phyloP scores from a whole-genome alignment of 2,329 filamentous ascomycete genomes.

The Alternaria brassicicola region DNA sequence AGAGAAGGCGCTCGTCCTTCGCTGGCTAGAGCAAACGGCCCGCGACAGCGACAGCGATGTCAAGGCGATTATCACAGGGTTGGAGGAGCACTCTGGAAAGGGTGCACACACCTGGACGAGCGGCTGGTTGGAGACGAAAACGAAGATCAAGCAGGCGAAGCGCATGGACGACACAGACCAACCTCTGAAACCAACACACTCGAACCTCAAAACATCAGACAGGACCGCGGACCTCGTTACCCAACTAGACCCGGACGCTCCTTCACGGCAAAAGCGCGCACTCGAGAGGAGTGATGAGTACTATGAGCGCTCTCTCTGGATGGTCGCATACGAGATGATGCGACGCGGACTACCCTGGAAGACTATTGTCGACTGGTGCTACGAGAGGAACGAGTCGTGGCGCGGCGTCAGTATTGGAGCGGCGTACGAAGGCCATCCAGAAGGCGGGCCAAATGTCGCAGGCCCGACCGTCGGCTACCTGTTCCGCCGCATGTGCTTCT shows the following conservation, averaged over 20 bases:
- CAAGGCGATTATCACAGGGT: constrained; percentile 73
- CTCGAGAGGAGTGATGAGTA: constrained; percentile 84
- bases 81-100: constrained; percentile 74
- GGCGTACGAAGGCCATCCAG: constrained; percentile 58
- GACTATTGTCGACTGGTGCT: constrained; percentile 83
- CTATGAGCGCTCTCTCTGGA: constrained; percentile 89
- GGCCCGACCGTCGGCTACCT: constrained; percentile 56
- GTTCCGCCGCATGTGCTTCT: constrained; percentile 80
- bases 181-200: constrained; percentile 48
- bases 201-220: constrained; percentile 52
- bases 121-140: constrained; percentile 91
- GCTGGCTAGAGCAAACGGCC: constrained; percentile 84
- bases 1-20: constrained; percentile 79
- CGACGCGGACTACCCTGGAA: constrained; percentile 77
- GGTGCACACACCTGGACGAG: constrained; percentile 70
- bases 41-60: constrained; percentile 71
- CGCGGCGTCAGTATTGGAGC: constrained; percentile 82
- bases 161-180: constrained; percentile 62
- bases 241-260: constrained; percentile 89
- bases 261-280: constrained; percentile 75
- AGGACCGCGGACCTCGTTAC: constrained; percentile 72
- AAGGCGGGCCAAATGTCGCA: constrained; percentile 48
- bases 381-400: constrained; percentile 86
- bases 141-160: constrained; percentile 89
- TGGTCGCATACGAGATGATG: constrained; percentile 91